These are phyloP conservation scores for Royoungia palumana DNA, from an alignment of 768 basidiomycete species.

Conservation along the genomic window DNA sequence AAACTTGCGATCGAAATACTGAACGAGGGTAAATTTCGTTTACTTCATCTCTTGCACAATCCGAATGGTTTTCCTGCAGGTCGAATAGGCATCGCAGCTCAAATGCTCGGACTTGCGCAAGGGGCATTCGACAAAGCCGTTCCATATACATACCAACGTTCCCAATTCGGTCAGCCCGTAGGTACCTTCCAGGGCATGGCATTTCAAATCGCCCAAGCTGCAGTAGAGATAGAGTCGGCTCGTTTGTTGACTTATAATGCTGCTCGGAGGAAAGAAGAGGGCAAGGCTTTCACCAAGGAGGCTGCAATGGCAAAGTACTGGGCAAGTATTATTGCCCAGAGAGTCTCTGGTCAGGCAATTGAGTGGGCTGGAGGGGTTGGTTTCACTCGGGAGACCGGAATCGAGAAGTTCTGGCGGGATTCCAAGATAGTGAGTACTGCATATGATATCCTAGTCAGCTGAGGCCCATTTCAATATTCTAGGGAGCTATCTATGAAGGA, in stretches of 20 bases:
- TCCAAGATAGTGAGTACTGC: conserved; percentile 80
- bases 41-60: neutral
- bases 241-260: conserved; percentile 95
- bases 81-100: conserved; percentile 96
- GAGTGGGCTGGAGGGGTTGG: conserved; percentile 96
- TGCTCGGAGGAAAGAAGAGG: conserved; percentile 91
- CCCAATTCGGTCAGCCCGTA: conserved; percentile 91
- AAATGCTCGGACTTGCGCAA: conserved; percentile 98
- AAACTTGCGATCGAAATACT: conserved; percentile 96
- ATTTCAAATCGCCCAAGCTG: conserved; percentile 90
- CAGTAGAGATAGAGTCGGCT: conserved; percentile 86
- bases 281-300: conserved; percentile 80
- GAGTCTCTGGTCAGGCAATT: conserved; percentile 84
- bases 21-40: conserved; percentile 65
- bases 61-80: conserved; percentile 34
- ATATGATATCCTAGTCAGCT: neutral
- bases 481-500: conserved; percentile 92
- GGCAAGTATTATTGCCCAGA: conserved; percentile 84
- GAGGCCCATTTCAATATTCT: conserved; percentile 2
- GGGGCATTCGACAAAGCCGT: conserved; percentile 95
- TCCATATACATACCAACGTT: conserved; percentile 91
- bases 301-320: conserved; percentile 99
- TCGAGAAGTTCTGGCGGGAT: conserved; percentile 96
- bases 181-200: conserved; percentile 96
- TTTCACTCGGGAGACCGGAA: conserved; percentile 89